phyloP scores from a whole-genome alignment of 306 rosid species.

The Malus domestica region DNA sequence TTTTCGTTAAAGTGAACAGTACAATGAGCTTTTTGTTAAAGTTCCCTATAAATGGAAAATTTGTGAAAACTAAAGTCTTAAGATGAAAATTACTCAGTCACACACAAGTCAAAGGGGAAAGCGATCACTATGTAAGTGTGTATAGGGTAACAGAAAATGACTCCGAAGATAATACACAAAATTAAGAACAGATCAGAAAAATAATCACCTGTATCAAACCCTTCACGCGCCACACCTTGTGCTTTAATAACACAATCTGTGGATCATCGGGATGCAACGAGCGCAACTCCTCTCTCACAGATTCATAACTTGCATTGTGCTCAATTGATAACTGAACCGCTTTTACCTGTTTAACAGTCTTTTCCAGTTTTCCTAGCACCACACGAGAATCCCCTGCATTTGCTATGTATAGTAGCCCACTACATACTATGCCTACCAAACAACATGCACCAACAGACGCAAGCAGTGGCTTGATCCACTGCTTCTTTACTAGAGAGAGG shows the following conservation, averaged over 20 bases:
- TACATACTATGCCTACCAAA: constrained; percentile 69
- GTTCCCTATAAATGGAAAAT: no score
- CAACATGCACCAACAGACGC: constrained; percentile 99
- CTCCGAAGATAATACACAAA: background rate
- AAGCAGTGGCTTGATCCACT: constrained; percentile 73
- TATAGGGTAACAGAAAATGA: background rate
- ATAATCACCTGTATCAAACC: constrained; percentile 83
- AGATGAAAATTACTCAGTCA: background rate
- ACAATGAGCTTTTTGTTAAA: no score
- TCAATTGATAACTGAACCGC: constrained; percentile 82
- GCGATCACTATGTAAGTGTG: background rate
- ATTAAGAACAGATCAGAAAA: constrained; percentile 11
- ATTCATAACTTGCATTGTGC: constrained; percentile 85
- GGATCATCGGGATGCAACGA: constrained; percentile 90
- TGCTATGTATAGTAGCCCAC: constrained; percentile 75
- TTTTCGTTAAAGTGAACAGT: no score
- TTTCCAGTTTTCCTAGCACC: constrained; percentile 69
- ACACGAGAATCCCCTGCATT: constrained; percentile 97
- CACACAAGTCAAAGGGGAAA: background rate
- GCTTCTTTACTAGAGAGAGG: constrained; percentile 61
- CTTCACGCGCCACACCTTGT: constrained; percentile 98
- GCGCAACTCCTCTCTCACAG: constrained; percentile 78
- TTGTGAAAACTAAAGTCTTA: background rate
- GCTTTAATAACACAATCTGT: constrained; percentile 75
- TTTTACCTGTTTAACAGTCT: constrained; percentile 43